These are phyloP conservation scores for Bisporella sp. DNA, from an alignment of 2,329 filamentous ascomycete species.

Conservation along the genomic window DNA sequence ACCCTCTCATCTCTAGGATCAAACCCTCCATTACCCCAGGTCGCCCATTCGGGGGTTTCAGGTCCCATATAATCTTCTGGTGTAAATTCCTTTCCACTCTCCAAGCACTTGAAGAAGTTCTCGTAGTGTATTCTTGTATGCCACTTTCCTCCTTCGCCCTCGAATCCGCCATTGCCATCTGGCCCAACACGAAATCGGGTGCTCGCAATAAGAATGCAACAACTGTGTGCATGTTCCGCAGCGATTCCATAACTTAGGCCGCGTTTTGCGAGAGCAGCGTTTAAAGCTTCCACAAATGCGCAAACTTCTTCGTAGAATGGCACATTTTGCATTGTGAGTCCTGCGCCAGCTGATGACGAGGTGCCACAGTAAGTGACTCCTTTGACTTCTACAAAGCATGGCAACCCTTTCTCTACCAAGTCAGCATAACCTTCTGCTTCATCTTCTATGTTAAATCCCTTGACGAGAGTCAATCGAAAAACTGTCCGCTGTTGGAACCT, in stretches of 20 bases:
- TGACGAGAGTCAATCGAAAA: constrained; percentile 90
- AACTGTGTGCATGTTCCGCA: constrained; percentile 91
- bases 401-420: constrained; percentile 77
- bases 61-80: constrained; percentile 88
- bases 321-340: constrained; percentile 94
- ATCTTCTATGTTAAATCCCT: constrained; percentile 96
- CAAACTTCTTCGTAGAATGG: constrained; percentile 90
- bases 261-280: constrained; percentile 58
- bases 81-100: constrained; percentile 61
- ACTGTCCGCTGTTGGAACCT: constrained; percentile 85
- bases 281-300: constrained; percentile 71
- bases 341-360: constrained; percentile 72
- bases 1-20: constrained; percentile 85
- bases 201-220: constrained; percentile 82
- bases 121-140: constrained; percentile 89
- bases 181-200: constrained; percentile 55
- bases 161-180: not conserved
- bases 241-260: constrained; percentile 84
- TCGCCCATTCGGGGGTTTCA: constrained; percentile 86
- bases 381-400: constrained; percentile 92
- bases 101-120: constrained; percentile 77
- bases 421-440: constrained; percentile 86
- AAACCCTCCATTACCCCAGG: constrained; percentile 91
- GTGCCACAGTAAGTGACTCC: constrained; percentile 97
- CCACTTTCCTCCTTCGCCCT: constrained; percentile 64